Base-by-base conservation (phyloP, 176 grass and related monocot genomes). In the Eleusine coracana region DNA sequence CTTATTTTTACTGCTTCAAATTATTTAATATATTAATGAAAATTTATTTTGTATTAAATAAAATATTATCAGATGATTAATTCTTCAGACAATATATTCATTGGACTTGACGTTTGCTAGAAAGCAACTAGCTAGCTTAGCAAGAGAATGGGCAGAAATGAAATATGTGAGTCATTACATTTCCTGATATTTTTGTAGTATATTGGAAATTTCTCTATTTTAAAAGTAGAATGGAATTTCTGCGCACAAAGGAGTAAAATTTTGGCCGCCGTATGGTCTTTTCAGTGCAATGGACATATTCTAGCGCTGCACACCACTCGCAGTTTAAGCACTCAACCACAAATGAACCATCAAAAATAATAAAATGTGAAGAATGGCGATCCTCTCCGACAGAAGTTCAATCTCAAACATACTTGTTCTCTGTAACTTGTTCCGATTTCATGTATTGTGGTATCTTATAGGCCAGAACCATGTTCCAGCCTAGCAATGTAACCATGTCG, bases 401-500 rank as follows among this genome's bases (percentile, higher is more conserved):
- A 62, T 80, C 40, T 63, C 15, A 60, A 80, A 80, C 70, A 88
- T 40, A 74, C 45, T 80, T 80, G 70, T 69, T 58, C n/a, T 25
- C n/a, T 25, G 65, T 74, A 75, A 75, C 60, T 84, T 80, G 87
- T 70, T 64, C 63, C 82, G 42, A 3, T 80, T 76, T 85, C 87
- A 42, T 70, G 76, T 69, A 75, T 75, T 63, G 51, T 80, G 51
- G 82, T 73, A 80, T 84, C 51, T 89, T 34, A 23, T 89, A 80
- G 76, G 76, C 8, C 76, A 75, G 82, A 89, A 89, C 87, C 87
- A 60, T 80, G 82, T 89, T 89, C 82, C 63, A 80, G 50, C 75
- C 81, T 84, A 88, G 41, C 61, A 67, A 29, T 73, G 75, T 60
- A 84, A 74, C 41, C 49, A 58, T 73, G 68, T 73, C 81, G 34